These are phyloP conservation scores for Raffaelea deltoideospora DNA, from an alignment of 2,329 filamentous ascomycete genomes.

Conservation along the genomic window DNA sequence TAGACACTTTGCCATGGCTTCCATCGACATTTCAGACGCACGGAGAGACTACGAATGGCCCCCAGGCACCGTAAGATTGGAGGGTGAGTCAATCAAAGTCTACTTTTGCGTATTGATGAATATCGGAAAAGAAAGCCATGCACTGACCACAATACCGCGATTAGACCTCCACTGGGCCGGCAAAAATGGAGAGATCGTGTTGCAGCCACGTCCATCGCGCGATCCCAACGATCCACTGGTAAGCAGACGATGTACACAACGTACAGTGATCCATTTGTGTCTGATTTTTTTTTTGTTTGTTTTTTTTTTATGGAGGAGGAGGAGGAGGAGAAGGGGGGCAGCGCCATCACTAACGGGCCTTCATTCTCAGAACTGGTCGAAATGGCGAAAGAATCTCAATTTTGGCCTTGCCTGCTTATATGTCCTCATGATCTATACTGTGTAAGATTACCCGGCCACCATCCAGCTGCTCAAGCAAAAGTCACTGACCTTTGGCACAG, in stretches of 20 bases:
- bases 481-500: too few species aligned
- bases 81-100: too few species aligned
- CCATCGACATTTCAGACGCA: background rate
- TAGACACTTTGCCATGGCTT: background rate
- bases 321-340: too few species aligned
- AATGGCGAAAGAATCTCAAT: constrained; percentile 30
- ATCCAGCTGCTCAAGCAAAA: constrained; percentile 29
- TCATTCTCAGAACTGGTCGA: constrained; percentile 28
- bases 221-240: constrained; percentile 38
- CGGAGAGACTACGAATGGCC: constrained; percentile 2
- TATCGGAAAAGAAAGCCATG: background rate
- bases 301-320: too few species aligned
- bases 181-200: constrained; percentile 30
- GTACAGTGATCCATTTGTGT: too few species aligned
- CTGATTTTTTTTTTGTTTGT: too few species aligned
- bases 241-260: too few species aligned
- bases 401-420: constrained; percentile 33
- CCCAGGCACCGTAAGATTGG: constrained; percentile 5
- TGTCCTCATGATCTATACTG: constrained; percentile 30
- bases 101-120: too few species aligned
- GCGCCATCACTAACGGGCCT: too few species aligned
- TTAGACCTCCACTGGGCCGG: constrained; percentile 17
- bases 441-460: constrained; percentile 31
- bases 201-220: constrained; percentile 31
- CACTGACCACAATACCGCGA: too few species aligned